Conservation (phyloP, 257 asterid species). For the Capsicum chinense region DNA sequence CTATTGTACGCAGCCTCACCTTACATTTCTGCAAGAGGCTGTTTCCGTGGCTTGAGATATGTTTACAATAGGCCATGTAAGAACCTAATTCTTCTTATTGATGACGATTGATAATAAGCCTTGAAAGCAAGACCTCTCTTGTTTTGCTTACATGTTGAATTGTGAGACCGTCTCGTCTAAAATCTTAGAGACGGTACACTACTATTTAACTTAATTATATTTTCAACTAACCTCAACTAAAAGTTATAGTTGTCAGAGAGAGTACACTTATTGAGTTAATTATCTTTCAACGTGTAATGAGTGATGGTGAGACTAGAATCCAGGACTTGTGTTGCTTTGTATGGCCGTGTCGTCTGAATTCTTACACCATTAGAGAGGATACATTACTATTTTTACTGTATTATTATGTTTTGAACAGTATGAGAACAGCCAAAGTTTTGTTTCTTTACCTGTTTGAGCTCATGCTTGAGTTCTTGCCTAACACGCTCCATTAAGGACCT, state of each 20-base stretch:
- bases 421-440: not conserved
- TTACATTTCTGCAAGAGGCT: no score
- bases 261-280: no score
- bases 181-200: not conserved
- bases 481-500: constrained; percentile 99
- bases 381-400: not conserved
- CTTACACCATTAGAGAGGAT: not conserved
- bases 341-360: not conserved
- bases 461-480: constrained; percentile 90
- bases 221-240: no score
- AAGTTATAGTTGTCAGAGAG: no score
- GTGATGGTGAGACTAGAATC: not conserved
- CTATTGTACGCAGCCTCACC: no score
- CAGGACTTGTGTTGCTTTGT: not conserved
- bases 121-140: not conserved
- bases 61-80: not conserved
- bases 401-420: not conserved
- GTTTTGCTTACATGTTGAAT: not conserved
- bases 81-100: not conserved
- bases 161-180: not conserved
- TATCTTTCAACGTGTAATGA: not conserved
- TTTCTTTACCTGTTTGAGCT: constrained; percentile 82
- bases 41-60: no score
- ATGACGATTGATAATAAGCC: not conserved
- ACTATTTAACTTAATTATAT: not conserved